Evolutionary conservation across 192 early-diverging fungal species (phyloP), one percentile per base, ranked within the genome.

Genomic region (Linnemannia hyalina): DNA sequence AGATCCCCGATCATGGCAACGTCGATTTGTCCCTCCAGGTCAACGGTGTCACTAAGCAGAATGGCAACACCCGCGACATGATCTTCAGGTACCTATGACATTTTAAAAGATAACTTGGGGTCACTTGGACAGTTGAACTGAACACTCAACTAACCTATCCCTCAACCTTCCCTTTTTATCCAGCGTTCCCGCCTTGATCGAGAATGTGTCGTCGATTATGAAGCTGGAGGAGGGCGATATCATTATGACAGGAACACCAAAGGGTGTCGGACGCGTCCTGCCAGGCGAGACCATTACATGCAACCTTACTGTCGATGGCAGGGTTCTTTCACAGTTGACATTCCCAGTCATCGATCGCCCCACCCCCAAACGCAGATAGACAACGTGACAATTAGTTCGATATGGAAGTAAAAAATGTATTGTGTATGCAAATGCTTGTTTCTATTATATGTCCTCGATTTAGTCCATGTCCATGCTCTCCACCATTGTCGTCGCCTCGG

Each of bases 51-150:
- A 89, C 95, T 68, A 92, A 92, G 82, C 97, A 99, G 89, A 84
- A 96, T 74, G 98, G 98, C 7, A 86, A 89, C 65, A 98, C 98
- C 0, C 91, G 90, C 41, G 96, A 98, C 74, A 98, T 99, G 97
- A 93, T 98, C 29, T 99, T 99, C 87, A 92, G 91, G 94, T 95
- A 84, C 78, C 11, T 4, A 13, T 29, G 23, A 90, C 60, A 13
- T 1, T 23, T 32, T 32, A 8, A 65, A 15, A 23, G 69, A 5
- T 5, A 11, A 41, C 35, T 35, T 23, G 40, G 3, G 16, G 38
- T 44, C 44, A 20, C 10, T 22, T n/a, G 38, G 23, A 35, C 29
- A 23, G 23, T 42, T 13, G 35, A 22, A 23, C 9, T 29, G 60
- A 65, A 23, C 22, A n/a, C 15, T 22, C 20, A n/a, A 41, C 18